phyloP scores from a whole-genome alignment of 176 grass and related monocot species.

The Carex parvula region DNA sequence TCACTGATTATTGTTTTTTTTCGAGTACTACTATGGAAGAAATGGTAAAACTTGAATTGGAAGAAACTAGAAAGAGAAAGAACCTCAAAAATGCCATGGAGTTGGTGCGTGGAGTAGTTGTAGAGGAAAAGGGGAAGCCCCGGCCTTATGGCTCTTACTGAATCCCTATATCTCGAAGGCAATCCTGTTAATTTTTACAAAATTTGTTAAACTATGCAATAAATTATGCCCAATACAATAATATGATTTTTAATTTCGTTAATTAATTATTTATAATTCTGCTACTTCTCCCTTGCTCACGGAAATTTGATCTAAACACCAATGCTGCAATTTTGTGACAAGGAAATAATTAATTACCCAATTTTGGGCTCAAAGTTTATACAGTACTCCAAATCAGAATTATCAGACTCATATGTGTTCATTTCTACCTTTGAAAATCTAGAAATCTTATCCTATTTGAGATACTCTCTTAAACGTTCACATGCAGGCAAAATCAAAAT shows the following conservation, averaged over 20 bases:
- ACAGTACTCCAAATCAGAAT: background rate
- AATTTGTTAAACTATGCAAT: background rate
- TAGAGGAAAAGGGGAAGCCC: slow-evolving; percentile 97
- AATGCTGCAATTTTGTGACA: background rate
- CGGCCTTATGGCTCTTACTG: slow-evolving; percentile 79
- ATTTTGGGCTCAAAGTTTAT: background rate
- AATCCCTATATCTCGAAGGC: slow-evolving; percentile 92
- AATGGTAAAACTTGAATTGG: background rate
- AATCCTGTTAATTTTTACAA: slow-evolving; percentile 31
- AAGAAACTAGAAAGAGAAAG: background rate
- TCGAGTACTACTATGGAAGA: background rate
- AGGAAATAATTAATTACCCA: background rate
- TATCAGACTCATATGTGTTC: background rate
- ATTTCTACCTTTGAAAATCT: background rate
- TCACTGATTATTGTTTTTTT: background rate
- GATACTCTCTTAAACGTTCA: background rate
- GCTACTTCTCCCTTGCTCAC: background rate
- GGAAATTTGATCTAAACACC: background rate
- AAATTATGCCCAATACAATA: slow-evolving; percentile 7
- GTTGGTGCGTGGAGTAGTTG: slow-evolving; percentile 99
- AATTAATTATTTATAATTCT: background rate
- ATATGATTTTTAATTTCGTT: background rate
- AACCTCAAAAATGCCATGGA: slow-evolving; percentile 98
- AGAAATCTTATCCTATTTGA: background rate
- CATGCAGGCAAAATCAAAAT: background rate